phyloP scores from a whole-genome alignment of 805 yeast genomes.

The Candida xyloterini region DNA sequence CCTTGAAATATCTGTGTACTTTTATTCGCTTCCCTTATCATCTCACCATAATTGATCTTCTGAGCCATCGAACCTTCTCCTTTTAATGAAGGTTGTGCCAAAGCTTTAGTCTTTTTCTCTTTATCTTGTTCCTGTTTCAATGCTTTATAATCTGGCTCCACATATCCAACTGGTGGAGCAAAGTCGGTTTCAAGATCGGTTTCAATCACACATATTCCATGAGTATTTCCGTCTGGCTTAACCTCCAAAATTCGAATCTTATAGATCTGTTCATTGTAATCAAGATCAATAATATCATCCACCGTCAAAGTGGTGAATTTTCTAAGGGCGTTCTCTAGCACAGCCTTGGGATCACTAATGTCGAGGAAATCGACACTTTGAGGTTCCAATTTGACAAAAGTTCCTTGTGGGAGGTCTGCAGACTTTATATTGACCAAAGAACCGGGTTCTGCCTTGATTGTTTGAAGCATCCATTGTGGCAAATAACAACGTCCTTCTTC shows the following conservation, averaged over 20 bases:
- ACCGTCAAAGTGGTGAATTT: slow-evolving; percentile 86
- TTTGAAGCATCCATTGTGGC: slow-evolving; percentile 95
- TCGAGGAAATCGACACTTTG: slow-evolving; percentile 92
- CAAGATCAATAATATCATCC: slow-evolving; percentile 78
- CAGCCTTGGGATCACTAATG: slow-evolving; percentile 94
- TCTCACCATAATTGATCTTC: slow-evolving; percentile 59
- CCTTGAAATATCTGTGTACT: slow-evolving; percentile 46
- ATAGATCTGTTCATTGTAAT: slow-evolving; percentile 75
- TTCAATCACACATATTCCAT: slow-evolving; percentile 90
- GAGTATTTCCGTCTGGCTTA: slow-evolving; percentile 63
- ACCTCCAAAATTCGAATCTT: slow-evolving; percentile 83
- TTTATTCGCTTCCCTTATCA: slow-evolving; percentile 44
- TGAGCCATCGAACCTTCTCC: slow-evolving; percentile 72
- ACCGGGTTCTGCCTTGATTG: slow-evolving; percentile 72
- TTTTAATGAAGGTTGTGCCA: slow-evolving; percentile 35
- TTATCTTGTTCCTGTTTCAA: slow-evolving; percentile 39
- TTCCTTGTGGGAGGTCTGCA: slow-evolving; percentile 80
- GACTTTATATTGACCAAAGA: slow-evolving; percentile 71
- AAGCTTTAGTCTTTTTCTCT: slow-evolving; percentile 36
- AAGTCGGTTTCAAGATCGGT: slow-evolving; percentile 96
- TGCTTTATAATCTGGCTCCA: slow-evolving; percentile 71
- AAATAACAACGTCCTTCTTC: slow-evolving; percentile 95
- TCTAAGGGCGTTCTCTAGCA: slow-evolving; percentile 85
- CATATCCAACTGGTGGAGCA: slow-evolving; percentile 98
- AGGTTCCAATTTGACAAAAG: slow-evolving; percentile 90